phyloP scores from a whole-genome alignment of 345 rosid genomes.

The Erysimum cheiranthoides region DNA sequence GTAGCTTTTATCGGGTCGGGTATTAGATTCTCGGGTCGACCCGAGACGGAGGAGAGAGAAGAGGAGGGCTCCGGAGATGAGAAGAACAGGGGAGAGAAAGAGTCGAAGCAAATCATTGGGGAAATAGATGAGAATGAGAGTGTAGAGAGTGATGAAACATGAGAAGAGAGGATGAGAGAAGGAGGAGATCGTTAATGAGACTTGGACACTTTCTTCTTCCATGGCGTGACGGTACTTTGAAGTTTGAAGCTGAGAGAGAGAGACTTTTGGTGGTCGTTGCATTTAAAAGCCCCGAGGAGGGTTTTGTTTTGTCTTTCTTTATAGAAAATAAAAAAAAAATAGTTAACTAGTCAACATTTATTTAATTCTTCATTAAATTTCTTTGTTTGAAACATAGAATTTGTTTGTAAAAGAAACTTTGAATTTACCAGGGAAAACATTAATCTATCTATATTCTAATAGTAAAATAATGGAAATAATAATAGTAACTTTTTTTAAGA shows the following conservation, averaged over 20 bases:
- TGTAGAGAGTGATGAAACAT: slow-evolving; percentile 56
- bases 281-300: slow-evolving; percentile 36
- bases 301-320: slow-evolving; percentile 7
- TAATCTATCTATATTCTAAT: no score
- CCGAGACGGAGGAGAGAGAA: slow-evolving; percentile 64
- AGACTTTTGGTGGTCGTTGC: slow-evolving; percentile 45
- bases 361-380: slow-evolving; percentile 21
- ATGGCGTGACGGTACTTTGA: no score
- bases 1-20: slow-evolving; percentile 13
- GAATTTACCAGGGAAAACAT: not conserved
- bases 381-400: not conserved
- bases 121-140: slow-evolving; percentile 57
- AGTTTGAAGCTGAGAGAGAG: slow-evolving; percentile 12
- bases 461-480: no score
- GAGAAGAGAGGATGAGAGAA: slow-evolving; percentile 62
- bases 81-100: slow-evolving; percentile 58
- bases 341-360: slow-evolving; percentile 17
- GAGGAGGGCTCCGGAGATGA: slow-evolving; percentile 56
- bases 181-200: not conserved
- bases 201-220: slow-evolving; percentile 29
- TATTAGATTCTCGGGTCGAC: slow-evolving; percentile 31
- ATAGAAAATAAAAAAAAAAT: no score
- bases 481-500: no score
- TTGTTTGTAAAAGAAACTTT: not conserved
- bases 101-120: slow-evolving; percentile 49